Conservation (phyloP, 2,329 filamentous ascomycete genomes). For the Teratosphaeria destructans region DNA sequence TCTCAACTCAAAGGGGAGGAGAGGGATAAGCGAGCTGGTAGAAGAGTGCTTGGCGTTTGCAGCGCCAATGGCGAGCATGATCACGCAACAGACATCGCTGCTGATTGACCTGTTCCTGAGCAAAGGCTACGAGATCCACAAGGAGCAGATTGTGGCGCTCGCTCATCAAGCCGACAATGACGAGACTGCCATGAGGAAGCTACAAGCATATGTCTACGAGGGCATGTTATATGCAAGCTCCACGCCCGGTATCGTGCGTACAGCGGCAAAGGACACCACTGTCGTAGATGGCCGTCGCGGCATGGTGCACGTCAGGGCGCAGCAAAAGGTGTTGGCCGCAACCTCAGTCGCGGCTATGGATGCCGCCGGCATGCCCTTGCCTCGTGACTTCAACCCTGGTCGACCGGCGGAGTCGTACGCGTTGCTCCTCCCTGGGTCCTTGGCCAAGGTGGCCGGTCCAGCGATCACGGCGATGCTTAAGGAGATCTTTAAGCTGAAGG, state of each 20-base stretch:
- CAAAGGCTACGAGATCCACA: conserved; percentile 41
- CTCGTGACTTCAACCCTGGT: conserved; percentile 34
- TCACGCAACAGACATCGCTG: conserved; percentile 44
- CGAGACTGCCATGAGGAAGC: conserved; percentile 24
- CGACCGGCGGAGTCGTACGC: conserved; percentile 30
- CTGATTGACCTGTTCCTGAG: conserved; percentile 45
- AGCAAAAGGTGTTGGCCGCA: conserved; percentile 34
- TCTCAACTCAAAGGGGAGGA: conserved; percentile 32
- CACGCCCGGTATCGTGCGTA: conserved; percentile 42
- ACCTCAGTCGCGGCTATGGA: conserved; percentile 36
- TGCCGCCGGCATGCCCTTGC: conserved; percentile 30
- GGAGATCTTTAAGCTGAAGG: conserved; percentile 37
- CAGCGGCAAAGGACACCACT: conserved; percentile 34
- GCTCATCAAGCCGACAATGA: conserved; percentile 37
- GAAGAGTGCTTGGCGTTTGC: conserved; percentile 42
- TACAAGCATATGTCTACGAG: conserved; percentile 45
- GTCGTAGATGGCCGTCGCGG: conserved; percentile 39
- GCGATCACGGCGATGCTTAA: conserved; percentile 33
- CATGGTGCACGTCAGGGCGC: conserved; percentile 35
- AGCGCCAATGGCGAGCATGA: conserved; percentile 39
- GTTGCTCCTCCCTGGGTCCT: conserved; percentile 31
- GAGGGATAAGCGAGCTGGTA: conserved; percentile 39
- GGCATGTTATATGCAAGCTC: conserved; percentile 45
- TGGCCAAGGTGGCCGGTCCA: conserved; percentile 29
- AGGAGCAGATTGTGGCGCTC: conserved; percentile 41